These are phyloP conservation scores for Tetrapisispora iriomotensis DNA, from an alignment of 805 yeast genomes.

Conservation along the genomic window DNA sequence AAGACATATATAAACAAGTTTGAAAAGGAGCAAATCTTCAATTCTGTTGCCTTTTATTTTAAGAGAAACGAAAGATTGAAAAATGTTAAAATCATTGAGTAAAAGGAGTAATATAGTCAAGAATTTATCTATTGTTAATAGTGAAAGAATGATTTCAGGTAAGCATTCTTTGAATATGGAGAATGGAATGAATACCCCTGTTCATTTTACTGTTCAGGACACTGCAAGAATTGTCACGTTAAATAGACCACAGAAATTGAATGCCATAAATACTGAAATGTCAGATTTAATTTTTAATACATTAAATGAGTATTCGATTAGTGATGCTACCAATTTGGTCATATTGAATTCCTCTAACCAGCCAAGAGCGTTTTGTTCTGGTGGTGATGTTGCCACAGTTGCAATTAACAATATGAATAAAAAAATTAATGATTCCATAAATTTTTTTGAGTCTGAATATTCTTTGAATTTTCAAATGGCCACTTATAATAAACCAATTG, in stretches of 20 bases:
- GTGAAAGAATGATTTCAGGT: neutral
- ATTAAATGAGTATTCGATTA: constrained; percentile 64
- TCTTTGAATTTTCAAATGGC: constrained; percentile 69
- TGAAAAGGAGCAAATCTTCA: too few species aligned
- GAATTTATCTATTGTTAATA: neutral
- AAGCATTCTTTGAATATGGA: neutral
- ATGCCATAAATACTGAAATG: constrained; percentile 76
- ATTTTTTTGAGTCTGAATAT: constrained; percentile 74
- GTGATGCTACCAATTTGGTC: constrained; percentile 52
- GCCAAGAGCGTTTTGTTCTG: constrained; percentile 83
- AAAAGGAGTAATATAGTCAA: neutral
- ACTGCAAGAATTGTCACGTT: constrained; percentile 65
- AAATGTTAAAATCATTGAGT: too few species aligned
- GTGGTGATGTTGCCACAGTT: constrained; percentile 86
- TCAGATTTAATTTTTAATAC: constrained; percentile 62
- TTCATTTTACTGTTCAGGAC: constrained; percentile 21
- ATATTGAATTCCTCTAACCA: constrained; percentile 44
- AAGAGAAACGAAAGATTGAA: too few species aligned
- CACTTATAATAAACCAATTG: constrained; percentile 77
- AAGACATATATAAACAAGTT: too few species aligned
- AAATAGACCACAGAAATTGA: constrained; percentile 74
- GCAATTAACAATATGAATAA: constrained; percentile 49
- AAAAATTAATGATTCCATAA: constrained; percentile 39
- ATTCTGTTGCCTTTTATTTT: too few species aligned
- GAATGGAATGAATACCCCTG: constrained; percentile 6